Evolutionary conservation across 164 flowering plant genomes (phyloP).

Genomic region (Magnolia officinalis): DNA sequence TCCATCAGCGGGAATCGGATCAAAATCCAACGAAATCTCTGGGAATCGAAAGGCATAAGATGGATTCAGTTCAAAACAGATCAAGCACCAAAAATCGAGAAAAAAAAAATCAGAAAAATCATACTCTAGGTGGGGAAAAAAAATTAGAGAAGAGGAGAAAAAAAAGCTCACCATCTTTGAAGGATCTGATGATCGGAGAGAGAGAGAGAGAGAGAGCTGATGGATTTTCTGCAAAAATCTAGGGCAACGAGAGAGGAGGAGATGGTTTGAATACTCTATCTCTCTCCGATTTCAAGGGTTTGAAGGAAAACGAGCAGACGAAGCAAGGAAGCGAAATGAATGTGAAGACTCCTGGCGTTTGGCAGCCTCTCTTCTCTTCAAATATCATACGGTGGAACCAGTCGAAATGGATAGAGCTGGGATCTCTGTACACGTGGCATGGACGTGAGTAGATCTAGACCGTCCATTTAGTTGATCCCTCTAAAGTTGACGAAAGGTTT

Average conservation of each 20-base stretch:
- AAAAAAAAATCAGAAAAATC: not conserved
- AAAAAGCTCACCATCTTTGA: constrained; percentile 20
- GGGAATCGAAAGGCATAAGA: not conserved
- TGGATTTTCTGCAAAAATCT: constrained; percentile 15
- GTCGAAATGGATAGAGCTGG: not conserved
- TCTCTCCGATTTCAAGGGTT: constrained; percentile 3
- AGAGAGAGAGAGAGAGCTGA: constrained; percentile 8
- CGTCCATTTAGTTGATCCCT: too few relatives aligned
- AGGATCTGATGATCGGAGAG: constrained; percentile 12
- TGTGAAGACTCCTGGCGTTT: too few relatives aligned
- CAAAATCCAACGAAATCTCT: not conserved
- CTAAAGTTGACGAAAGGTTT: too few relatives aligned
- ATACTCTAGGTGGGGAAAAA: not conserved
- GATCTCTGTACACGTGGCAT: too few relatives aligned
- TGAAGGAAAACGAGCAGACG: not conserved
- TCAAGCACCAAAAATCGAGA: constrained; percentile 1
- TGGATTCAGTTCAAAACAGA: not conserved
- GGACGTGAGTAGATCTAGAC: too few relatives aligned
- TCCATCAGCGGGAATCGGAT: not conserved
- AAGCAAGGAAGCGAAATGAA: not conserved
- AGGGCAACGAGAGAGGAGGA: constrained; percentile 11
- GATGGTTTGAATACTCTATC: not conserved
- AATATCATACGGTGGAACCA: not conserved
- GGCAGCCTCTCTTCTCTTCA: too few relatives aligned
- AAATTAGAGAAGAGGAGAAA: not conserved